Evolutionary conservation across 2,329 filamentous ascomycete species (phyloP).

Genomic region (Huntiella decipiens): DNA sequence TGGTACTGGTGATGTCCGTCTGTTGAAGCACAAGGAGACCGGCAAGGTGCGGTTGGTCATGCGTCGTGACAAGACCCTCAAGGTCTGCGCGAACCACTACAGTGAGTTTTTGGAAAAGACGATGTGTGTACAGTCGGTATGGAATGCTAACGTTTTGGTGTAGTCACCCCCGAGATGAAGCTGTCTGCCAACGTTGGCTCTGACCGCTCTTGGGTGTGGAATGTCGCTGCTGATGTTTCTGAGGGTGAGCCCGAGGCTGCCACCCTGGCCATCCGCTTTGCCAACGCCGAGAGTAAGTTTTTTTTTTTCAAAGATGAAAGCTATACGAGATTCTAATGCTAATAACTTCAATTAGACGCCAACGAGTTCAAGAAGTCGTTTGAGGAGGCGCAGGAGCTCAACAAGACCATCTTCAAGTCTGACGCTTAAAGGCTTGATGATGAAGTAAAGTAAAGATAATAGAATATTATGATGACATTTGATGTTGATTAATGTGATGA

Average conservation of each 20-base stretch:
- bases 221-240: constrained; percentile 89
- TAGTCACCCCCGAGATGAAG: constrained; percentile 97
- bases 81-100: constrained; percentile 99
- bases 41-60: constrained; percentile 95
- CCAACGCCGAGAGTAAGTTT: constrained; percentile 82
- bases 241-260: constrained; percentile 94
- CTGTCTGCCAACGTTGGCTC: constrained; percentile 93
- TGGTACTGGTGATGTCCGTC: constrained; percentile 84
- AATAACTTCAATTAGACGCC: constrained; percentile 45
- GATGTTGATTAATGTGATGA: not conserved
- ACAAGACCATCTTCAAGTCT: constrained; percentile 64
- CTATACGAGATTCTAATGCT: constrained; percentile 12
- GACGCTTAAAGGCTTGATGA: constrained; percentile 13
- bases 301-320: not conserved
- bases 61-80: constrained; percentile 98
- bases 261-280: constrained; percentile 91
- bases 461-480: not conserved
- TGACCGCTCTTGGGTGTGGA: constrained; percentile 99
- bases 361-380: constrained; percentile 96
- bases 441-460: not conserved
- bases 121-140: not conserved
- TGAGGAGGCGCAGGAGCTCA: constrained; percentile 91
- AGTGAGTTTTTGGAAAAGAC: constrained; percentile 36
- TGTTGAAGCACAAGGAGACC: constrained; percentile 98
- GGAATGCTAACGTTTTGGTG: not conserved